These are phyloP conservation scores for Cutaneotrichosporon cavernicola DNA, from an alignment of 1,284 basidiomycete genomes.

Conservation along the genomic window DNA sequence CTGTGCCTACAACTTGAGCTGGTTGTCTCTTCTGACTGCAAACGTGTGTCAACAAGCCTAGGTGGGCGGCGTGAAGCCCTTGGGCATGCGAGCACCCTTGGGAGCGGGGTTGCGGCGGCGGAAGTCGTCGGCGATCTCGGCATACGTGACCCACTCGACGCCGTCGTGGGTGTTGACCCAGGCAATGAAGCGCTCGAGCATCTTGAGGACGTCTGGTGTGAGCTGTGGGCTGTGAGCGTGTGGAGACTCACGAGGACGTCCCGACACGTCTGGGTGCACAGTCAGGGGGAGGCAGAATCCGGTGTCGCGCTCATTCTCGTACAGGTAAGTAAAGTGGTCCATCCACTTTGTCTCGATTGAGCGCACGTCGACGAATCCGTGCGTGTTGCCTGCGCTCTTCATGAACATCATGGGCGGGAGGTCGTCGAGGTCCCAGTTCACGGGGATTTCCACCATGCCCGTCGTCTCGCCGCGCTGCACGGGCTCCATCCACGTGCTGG, in stretches of 20 bases:
- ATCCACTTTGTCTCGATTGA: constrained; percentile 75
- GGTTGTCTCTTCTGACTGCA: too few relatives aligned
- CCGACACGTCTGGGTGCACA: constrained; percentile 61
- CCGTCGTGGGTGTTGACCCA: constrained; percentile 72
- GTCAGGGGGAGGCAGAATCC: constrained; percentile 59
- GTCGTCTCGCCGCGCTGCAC: constrained; percentile 65
- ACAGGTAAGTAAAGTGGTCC: constrained; percentile 69
- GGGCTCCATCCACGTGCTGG: constrained; percentile 73
- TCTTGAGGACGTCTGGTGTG: constrained; percentile 61
- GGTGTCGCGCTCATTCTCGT: constrained; percentile 44
- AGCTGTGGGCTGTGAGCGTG: not conserved
- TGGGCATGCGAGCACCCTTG: constrained; percentile 40
- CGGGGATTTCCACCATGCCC: constrained; percentile 69
- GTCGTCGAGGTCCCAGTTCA: constrained; percentile 65
- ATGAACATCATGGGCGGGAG: constrained; percentile 74
- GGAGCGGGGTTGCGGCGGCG: constrained; percentile 30
- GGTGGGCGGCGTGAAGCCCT: constrained; percentile 11
- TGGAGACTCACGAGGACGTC: constrained; percentile 38
- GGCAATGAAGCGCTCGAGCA: constrained; percentile 76
- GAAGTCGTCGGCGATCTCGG: constrained; percentile 45
- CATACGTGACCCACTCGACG: constrained; percentile 71
- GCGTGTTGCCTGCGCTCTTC: constrained; percentile 64
- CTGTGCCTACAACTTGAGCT: too few relatives aligned
- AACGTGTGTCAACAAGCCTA: not conserved
- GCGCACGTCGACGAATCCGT: constrained; percentile 69